Evolutionary conservation across 805 yeast genomes (phyloP), one percentile per base, ranked within the genome.

Genomic region (Hermanozyma aechmeae): DNA sequence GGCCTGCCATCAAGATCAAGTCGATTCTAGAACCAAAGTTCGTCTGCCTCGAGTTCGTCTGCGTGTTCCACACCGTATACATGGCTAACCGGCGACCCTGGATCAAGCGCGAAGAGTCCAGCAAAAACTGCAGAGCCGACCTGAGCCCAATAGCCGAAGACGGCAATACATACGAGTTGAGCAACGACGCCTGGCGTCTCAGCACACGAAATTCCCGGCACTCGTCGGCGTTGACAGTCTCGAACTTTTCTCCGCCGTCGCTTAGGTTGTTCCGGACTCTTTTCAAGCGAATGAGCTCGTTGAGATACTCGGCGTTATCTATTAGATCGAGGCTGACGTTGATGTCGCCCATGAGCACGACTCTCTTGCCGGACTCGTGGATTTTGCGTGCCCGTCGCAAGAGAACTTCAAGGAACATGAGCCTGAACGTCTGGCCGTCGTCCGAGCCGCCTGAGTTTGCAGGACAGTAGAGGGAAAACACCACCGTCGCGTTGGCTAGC

Each of bases 1-100:
- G 37, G 10, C 42, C 32, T 15, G 79, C 68, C 0, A 69, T 53
- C 5, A 86, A 50, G 5, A 89, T 76, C 40, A 79, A 68, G 50
- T 89, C 98, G 15, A 89, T 79, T 30, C 98, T 61, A 2, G 96
- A 80, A 0, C 98, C 96, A 51, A 68, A 80, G 46, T 89, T 89
- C 1, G 78, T 62, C 1, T 92, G 86, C 17, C 98, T 57, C 13
- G 81, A 69, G 41, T 80, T 80, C 29, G 72, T 70, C 40, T 76
- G 53, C 2, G 86, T 80, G 51, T 86, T 87, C 98, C 98, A 89
- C 26, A 87, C 92, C 0, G 96, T 86, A 48, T 80, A 92, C 71
- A 86, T 63, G 14, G 71, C 75, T 44, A 69, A 48, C 27, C 75
- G 59, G 11, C 79, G 53, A 1, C 79, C 76, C 36, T 77, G 78